These are phyloP conservation scores for Neurospora tetrasperma DNA, from an alignment of 495 filamentous ascomycete genomes.

Conservation along the genomic window DNA sequence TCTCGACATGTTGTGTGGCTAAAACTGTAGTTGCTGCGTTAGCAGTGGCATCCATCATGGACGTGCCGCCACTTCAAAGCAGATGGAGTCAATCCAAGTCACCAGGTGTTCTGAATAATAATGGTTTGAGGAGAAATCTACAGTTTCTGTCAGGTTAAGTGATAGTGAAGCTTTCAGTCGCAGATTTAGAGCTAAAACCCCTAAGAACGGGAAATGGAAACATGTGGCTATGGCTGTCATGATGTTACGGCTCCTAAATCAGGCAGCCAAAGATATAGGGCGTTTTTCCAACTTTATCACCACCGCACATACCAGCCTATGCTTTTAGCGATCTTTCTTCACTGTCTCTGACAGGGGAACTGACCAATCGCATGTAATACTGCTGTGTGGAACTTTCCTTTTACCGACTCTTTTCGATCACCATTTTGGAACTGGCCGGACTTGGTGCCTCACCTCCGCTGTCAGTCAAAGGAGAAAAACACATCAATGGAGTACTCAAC, in stretches of 20 bases:
- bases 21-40: not conserved
- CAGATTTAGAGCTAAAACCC: not conserved
- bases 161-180: not conserved
- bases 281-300: not conserved
- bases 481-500: not conserved
- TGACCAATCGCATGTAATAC: not conserved
- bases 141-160: not conserved
- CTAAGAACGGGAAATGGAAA: not conserved
- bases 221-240: not conserved
- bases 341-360: not conserved
- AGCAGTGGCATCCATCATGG: not conserved
- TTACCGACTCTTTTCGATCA: not conserved
- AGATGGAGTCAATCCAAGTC: not conserved
- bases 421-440: not conserved
- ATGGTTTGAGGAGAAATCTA: not conserved
- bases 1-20: not conserved
- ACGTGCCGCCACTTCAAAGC: not conserved
- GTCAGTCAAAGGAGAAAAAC: not conserved
- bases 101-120: not conserved
- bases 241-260: not conserved
- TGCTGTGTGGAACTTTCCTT: not conserved
- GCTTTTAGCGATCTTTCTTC: not conserved
- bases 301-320: not conserved
- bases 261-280: not conserved
- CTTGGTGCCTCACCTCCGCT: not conserved